These are phyloP conservation scores for Posidonia oceanica DNA, from an alignment of 116 monocot species.

Conservation along the genomic window DNA sequence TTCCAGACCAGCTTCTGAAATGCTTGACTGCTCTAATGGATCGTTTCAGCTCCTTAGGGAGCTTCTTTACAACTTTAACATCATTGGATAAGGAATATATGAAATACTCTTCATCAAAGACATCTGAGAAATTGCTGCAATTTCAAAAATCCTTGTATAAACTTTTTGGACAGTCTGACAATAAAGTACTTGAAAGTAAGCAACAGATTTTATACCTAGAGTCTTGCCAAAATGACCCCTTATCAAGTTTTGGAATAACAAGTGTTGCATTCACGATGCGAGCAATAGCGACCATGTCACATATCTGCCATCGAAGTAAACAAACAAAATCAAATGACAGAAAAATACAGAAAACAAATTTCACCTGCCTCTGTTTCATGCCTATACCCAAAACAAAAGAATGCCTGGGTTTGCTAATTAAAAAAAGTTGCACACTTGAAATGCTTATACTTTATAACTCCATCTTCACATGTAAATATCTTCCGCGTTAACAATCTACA, in stretches of 20 bases:
- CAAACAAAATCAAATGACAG: background rate
- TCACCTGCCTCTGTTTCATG: too few relatives aligned
- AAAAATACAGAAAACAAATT: background rate
- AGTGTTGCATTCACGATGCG: conserved; percentile 90
- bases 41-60: conserved; percentile 62
- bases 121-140: conserved; percentile 79
- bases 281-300: conserved; percentile 98
- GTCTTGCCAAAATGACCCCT: conserved; percentile 97
- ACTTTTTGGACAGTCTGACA: too few relatives aligned
- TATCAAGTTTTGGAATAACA: conserved; percentile 94
- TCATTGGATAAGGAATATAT: conserved; percentile 60
- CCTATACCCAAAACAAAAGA: too few relatives aligned
- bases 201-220: conserved; percentile 35
- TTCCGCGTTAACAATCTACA: too few relatives aligned
- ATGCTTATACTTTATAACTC: too few relatives aligned
- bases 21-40: conserved; percentile 53
- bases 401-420: too few relatives aligned
- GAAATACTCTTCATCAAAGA: conserved; percentile 84
- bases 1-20: conserved; percentile 84
- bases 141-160: too few relatives aligned
- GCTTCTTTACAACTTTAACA: conserved; percentile 69
- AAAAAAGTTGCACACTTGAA: too few relatives aligned
- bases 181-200: too few relatives aligned
- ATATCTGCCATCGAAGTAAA: conserved; percentile 46
- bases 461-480: too few relatives aligned